Conservation (phyloP, 148 eudicot species). For the Cornus florida region DNA sequence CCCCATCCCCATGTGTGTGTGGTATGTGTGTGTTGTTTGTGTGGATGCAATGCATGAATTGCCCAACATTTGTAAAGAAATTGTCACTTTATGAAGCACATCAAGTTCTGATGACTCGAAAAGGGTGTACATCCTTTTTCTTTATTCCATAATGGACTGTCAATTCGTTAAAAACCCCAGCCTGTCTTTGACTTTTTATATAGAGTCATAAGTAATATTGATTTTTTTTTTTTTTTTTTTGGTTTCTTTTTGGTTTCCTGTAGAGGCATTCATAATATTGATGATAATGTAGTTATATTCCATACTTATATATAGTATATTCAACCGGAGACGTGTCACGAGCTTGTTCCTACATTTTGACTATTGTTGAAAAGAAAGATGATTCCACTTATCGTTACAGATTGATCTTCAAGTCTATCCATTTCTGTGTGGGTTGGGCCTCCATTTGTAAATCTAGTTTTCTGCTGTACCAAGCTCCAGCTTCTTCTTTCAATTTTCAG, state of each 20-base stretch:
- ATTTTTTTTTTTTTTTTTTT: too few relatives aligned
- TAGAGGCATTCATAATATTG: not conserved
- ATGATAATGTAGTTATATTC: not conserved
- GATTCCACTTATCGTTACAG: not conserved
- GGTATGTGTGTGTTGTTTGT: not conserved
- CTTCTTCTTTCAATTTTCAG: not conserved
- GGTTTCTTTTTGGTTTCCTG: too few relatives aligned
- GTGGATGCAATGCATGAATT: not conserved
- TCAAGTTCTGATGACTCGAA: not conserved
- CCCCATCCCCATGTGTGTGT: too few relatives aligned
- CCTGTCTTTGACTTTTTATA: conserved; percentile 4
- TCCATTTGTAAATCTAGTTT: not conserved
- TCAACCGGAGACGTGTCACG: too few relatives aligned
- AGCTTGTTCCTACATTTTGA: not conserved
- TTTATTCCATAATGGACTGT: conserved; percentile 9
- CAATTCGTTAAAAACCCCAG: not conserved
- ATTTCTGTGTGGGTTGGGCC: conserved; percentile 7
- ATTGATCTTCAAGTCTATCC: too few relatives aligned
- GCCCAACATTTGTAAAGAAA: not conserved
- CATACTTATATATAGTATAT: too few relatives aligned
- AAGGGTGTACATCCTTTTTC: not conserved
- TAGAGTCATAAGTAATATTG: not conserved
- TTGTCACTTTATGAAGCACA: not conserved
- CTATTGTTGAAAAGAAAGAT: not conserved
- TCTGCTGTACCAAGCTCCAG: not conserved